Conservation (phyloP, 2,329 filamentous ascomycete genomes). For the Myriangium duriaei region DNA sequence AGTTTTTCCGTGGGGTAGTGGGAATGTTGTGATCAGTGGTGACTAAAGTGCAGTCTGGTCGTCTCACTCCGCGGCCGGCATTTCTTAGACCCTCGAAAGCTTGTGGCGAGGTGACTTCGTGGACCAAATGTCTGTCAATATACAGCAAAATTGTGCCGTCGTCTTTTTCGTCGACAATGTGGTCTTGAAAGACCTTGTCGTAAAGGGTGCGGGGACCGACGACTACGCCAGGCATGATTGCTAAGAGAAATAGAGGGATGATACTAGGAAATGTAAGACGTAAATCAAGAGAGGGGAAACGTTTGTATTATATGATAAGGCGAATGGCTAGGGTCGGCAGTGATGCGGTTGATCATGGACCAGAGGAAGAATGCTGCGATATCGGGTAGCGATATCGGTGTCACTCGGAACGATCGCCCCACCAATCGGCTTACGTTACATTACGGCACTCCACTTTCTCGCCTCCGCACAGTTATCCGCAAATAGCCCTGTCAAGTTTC, state of each 20-base stretch:
- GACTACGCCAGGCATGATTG: conserved; percentile 22
- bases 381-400: neutral
- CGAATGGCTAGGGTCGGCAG: no score
- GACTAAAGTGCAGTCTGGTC: conserved; percentile 91
- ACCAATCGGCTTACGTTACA: neutral
- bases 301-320: neutral
- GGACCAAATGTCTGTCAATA: conserved; percentile 91
- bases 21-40: conserved; percentile 98
- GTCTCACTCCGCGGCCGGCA: conserved; percentile 72
- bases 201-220: conserved; percentile 57
- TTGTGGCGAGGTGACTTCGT: conserved; percentile 98
- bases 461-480: no score
- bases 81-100: conserved; percentile 93
- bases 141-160: conserved; percentile 88
- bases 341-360: no score
- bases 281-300: neutral
- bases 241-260: neutral
- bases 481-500: no score
- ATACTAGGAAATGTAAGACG: neutral
- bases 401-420: neutral
- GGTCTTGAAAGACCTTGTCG: conserved; percentile 92
- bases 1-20: conserved; percentile 76
- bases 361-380: no score
- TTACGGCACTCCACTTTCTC: no score
- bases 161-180: conserved; percentile 89